A percentile compares a stretch with the other conserved stretches of the same genome.
These are phyloP conservation scores for Termitomyces sp. DNA, from an alignment of 768 basidiomycete genomes.

Conservation along the genomic window DNA sequence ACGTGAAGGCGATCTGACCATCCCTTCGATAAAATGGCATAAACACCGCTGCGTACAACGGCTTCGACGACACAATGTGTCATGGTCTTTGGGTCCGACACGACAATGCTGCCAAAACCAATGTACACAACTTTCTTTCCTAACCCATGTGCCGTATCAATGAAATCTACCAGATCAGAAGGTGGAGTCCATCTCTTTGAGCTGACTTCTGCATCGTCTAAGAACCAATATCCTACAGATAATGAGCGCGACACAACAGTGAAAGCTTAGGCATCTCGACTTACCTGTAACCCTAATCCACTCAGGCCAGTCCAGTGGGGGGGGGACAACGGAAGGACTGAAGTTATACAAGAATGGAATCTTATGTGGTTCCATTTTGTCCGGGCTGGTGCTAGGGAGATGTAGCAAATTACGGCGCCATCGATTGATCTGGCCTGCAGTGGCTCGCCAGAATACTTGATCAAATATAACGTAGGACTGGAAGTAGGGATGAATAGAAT, in stretches of 20 bases:
- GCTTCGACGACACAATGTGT: slow-evolving; percentile 89
- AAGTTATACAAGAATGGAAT: slow-evolving; percentile 99
- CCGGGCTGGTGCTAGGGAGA: slow-evolving; percentile 78
- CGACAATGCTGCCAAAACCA: slow-evolving; percentile 96
- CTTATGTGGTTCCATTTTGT: slow-evolving; percentile 96
- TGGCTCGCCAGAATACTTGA: slow-evolving; percentile 96
- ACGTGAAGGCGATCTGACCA: slow-evolving; percentile 89
- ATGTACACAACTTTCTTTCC: slow-evolving; percentile 95
- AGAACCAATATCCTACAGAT: slow-evolving; percentile 89
- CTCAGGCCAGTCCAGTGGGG: slow-evolving; percentile 97
- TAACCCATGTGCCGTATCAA: slow-evolving; percentile 65
- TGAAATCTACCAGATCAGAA: slow-evolving; percentile 71
- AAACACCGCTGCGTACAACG: slow-evolving; percentile 78
- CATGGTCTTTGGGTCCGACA: slow-evolving; percentile 91
- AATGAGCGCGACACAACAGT: not conserved
- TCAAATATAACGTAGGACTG: slow-evolving; percentile 97
- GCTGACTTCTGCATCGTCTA: slow-evolving; percentile 88
- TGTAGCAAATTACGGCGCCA: slow-evolving; percentile 80
- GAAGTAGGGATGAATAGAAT: slow-evolving; percentile 2
- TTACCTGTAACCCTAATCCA: slow-evolving; percentile 93
- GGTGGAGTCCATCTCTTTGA: slow-evolving; percentile 89
- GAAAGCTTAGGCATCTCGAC: not conserved
- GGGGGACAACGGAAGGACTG: slow-evolving; percentile 84
- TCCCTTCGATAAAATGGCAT: slow-evolving; percentile 93
- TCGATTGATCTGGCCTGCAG: slow-evolving; percentile 88